Evolutionary conservation across 2,329 filamentous ascomycete genomes (phyloP), one percentile per base, ranked within the genome.

Genomic region (Fusarium sp.): DNA sequence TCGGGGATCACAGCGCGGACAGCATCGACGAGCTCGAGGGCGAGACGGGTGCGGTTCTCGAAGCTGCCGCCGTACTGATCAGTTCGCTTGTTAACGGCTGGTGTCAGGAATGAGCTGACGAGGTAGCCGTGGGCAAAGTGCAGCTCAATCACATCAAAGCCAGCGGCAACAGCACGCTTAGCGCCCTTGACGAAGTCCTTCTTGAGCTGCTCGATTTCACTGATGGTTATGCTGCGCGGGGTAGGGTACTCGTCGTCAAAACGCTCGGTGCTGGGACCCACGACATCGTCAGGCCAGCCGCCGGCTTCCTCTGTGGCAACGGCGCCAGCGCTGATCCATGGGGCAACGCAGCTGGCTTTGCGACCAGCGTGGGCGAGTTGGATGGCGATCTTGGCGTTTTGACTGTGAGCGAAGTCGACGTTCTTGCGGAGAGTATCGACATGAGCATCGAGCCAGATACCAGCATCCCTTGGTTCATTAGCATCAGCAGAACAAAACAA

Each of bases 51-150:
- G 39, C 92, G 86, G 78, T 95, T 94, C 79, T 92, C 89, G 67
- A 91, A 90, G 45, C 81, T 86, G 3, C 90, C 90, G 20, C 90
- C 90, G 71, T 92, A 92, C 57, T 83, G 72, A 73, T 92, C 90
- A 0, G 83, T 91, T 17, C 92, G 85, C 49, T 86, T 81, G 78
- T 96, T 96, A n/a, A 84, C 83, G 0, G 85, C 84, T 0, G 92
- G 91, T 1, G 87, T 89, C 4, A 94, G 62, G 81, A 95, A 96
- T 3, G 82, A 80, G 71, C 89, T 87, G 0, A 95, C 80, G 0
- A 96, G 84, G 75, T 94, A 96, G 1, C 92, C 92, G 73, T 96
- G 92, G 0, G 92, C 93, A 70, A 85, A 87, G 80, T 96, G 93
- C 50, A 96, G 87, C 77, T 89, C 90, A 17, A 92, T 83, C 6